Conservation (phyloP, 495 filamentous ascomycete species). For the Penicillium canescens region DNA sequence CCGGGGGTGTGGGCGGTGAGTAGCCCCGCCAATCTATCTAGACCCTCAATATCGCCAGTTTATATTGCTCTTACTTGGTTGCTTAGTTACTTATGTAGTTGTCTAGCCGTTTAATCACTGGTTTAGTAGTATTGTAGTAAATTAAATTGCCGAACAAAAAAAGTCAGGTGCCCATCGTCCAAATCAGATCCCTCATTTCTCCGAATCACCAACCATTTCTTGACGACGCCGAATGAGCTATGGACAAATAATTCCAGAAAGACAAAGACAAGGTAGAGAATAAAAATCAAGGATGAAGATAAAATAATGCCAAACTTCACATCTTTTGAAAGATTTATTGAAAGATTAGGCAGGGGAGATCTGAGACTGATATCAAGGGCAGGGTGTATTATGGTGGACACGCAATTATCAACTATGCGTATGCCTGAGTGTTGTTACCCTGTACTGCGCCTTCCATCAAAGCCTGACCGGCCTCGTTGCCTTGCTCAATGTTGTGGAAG, state of each 20-base stretch:
- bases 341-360: not conserved
- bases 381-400: not conserved
- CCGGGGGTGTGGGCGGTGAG: conserved; percentile 20
- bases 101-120: too few relatives aligned
- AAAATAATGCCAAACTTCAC: conserved; percentile 5
- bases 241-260: conserved; percentile 26
- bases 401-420: conserved; percentile 24
- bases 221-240: conserved; percentile 32
- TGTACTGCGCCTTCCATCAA: conserved; percentile 36
- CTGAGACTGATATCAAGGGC: conserved; percentile 6
- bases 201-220: conserved; percentile 27
- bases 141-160: not conserved
- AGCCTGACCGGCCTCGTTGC: conserved; percentile 37
- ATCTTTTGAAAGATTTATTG: not conserved
- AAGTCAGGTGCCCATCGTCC: conserved; percentile 6
- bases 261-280: conserved; percentile 10
- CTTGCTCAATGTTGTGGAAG: conserved; percentile 90
- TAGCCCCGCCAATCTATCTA: conserved; percentile 13
- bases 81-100: too few relatives aligned
- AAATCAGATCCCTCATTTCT: conserved; percentile 17
- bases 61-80: not conserved
- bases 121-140: too few relatives aligned
- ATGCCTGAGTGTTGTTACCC: conserved; percentile 27
- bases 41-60: too few relatives aligned
- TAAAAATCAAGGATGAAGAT: conserved; percentile 5